Evolutionary conservation across 2,329 filamentous ascomycete genomes (phyloP).

Genomic region (Amauroascus verrucosus): DNA sequence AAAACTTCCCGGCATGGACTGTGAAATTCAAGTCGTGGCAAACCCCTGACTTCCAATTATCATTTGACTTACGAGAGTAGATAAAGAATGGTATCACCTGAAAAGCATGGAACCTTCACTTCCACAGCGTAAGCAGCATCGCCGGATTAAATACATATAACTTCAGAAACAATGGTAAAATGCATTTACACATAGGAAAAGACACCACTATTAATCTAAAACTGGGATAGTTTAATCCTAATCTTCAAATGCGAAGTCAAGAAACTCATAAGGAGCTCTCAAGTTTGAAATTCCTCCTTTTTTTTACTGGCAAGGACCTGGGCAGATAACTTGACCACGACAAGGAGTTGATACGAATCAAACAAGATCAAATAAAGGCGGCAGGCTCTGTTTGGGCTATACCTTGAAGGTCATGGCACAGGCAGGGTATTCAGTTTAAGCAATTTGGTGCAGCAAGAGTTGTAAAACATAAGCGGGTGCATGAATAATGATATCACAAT

Average conservation of each 20-base stretch:
- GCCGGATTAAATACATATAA: conserved; percentile 4
- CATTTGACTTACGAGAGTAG: no score
- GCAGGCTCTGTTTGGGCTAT: background rate
- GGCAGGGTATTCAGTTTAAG: background rate
- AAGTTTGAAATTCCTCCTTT: background rate
- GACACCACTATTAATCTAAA: background rate
- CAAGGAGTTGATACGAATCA: background rate
- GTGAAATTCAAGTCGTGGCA: no score
- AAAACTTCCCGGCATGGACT: no score
- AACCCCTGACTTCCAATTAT: no score
- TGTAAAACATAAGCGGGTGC: background rate
- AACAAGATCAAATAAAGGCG: background rate
- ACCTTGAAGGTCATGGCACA: background rate
- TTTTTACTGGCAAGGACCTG: background rate
- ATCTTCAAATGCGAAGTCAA: background rate
- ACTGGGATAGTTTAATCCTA: background rate
- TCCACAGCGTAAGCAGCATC: no score
- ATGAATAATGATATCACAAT: conserved; percentile 1
- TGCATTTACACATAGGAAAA: conserved; percentile 4
- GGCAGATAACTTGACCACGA: background rate
- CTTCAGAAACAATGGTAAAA: background rate
- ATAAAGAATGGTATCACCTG: background rate
- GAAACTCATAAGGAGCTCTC: background rate
- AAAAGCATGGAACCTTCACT: background rate
- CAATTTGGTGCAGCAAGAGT: background rate